phyloP scores from a whole-genome alignment of 2,329 filamentous ascomycete genomes.

The Sporothrix variecibatus region DNA sequence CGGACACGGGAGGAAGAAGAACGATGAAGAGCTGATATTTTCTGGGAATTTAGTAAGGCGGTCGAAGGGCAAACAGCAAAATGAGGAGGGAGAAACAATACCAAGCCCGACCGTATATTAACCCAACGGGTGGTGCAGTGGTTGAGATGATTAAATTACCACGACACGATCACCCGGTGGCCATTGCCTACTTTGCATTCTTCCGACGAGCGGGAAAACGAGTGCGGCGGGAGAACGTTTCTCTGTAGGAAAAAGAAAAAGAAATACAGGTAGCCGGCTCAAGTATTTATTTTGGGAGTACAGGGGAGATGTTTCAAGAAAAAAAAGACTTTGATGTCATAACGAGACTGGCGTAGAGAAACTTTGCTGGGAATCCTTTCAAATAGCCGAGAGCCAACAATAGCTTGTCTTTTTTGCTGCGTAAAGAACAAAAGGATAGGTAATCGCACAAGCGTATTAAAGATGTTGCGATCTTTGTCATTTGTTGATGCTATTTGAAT shows the following conservation, averaged over 20 bases:
- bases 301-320: background rate
- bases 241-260: background rate
- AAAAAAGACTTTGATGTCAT: background rate
- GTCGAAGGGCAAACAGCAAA: background rate
- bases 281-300: no score
- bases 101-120: conserved; percentile 16
- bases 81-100: no score
- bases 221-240: background rate
- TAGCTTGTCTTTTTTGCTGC: no score
- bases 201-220: background rate
- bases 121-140: background rate
- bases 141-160: background rate
- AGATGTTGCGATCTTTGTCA: no score
- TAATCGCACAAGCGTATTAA: background rate
- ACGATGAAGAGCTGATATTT: background rate
- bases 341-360: no score
- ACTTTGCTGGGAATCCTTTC: no score
- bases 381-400: no score
- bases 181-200: background rate
- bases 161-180: background rate
- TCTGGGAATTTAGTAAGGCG: background rate
- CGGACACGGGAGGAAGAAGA: conserved; percentile 1
- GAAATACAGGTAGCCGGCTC: background rate
- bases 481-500: no score
- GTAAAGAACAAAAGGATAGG: background rate